Evolutionary conservation across 495 filamentous ascomycete genomes (phyloP).

Genomic region (Xylaria castorea): DNA sequence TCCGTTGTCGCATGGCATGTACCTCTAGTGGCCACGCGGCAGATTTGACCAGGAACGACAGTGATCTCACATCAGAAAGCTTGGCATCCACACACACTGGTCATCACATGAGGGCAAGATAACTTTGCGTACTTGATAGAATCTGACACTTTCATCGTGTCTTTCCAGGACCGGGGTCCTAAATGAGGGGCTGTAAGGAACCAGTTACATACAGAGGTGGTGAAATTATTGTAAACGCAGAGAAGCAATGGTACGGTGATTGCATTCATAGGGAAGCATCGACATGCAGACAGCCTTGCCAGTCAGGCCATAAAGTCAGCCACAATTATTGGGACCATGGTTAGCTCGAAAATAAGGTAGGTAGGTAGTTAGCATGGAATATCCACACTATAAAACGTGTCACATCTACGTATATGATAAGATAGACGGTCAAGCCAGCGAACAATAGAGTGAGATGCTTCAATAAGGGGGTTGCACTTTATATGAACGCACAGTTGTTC

Average conservation of each 20-base stretch:
- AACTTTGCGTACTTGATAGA: constrained; percentile 20
- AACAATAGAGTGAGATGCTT: neutral
- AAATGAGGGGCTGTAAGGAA: constrained; percentile 11
- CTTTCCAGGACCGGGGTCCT: constrained; percentile 3
- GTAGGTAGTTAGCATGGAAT: neutral
- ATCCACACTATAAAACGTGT: neutral
- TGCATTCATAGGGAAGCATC: constrained; percentile 8
- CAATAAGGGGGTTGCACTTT: neutral
- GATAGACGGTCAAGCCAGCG: neutral
- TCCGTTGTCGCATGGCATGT: neutral
- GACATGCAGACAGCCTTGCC: constrained; percentile 20
- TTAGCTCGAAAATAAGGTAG: neutral
- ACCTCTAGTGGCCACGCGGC: neutral
- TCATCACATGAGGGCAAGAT: constrained; percentile 8
- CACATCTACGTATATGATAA: neutral
- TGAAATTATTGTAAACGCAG: neutral
- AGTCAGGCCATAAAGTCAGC: constrained; percentile 19
- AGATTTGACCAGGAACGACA: constrained; percentile 1
- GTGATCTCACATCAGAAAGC: constrained; percentile 21
- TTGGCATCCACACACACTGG: constrained; percentile 14
- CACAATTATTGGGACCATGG: constrained; percentile 12
- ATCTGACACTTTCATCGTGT: constrained; percentile 14
- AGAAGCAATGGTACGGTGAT: neutral
- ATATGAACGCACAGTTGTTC: neutral
- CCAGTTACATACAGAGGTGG: neutral